Evolutionary conservation across 2,329 filamentous ascomycete species (phyloP).

Genomic region (Trichoderma guizhouense): DNA sequence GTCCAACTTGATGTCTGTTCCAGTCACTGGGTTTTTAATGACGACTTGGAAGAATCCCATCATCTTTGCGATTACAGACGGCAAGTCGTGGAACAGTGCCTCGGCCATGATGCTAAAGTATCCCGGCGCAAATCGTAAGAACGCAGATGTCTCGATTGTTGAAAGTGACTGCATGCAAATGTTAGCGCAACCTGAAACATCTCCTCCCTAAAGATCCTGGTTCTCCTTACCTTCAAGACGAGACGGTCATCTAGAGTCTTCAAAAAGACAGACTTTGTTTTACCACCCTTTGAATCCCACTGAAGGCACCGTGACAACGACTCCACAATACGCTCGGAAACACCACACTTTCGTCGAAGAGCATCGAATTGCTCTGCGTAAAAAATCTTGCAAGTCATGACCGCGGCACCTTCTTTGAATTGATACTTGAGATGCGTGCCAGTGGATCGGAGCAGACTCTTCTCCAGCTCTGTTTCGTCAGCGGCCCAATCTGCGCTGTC

Average conservation of each 20-base stretch:
- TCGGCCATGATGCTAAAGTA: slow-evolving; percentile 98
- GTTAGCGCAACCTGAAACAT: neutral
- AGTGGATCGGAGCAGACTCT: slow-evolving; percentile 76
- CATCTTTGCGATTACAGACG: slow-evolving; percentile 98
- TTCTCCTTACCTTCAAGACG: slow-evolving; percentile 63
- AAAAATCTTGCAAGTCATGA: slow-evolving; percentile 97
- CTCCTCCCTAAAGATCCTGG: neutral
- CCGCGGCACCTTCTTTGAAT: slow-evolving; percentile 88
- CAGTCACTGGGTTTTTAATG: slow-evolving; percentile 90
- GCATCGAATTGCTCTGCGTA: slow-evolving; percentile 98
- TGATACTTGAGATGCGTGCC: slow-evolving; percentile 95
- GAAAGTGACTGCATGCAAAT: slow-evolving; percentile 67
- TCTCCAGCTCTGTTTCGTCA: slow-evolving; percentile 74
- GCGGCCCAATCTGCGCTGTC: slow-evolving; percentile 40
- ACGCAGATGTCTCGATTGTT: slow-evolving; percentile 86
- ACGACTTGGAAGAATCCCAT: slow-evolving; percentile 96
- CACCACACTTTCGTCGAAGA: slow-evolving; percentile 84
- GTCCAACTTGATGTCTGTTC: slow-evolving; percentile 91
- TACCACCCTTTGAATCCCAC: slow-evolving; percentile 97
- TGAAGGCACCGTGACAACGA: slow-evolving; percentile 93
- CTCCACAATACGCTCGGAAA: slow-evolving; percentile 90
- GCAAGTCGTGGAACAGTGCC: slow-evolving; percentile 89
- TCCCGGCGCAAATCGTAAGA: slow-evolving; percentile 90
- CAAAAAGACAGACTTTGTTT: slow-evolving; percentile 94
- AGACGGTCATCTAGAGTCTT: slow-evolving; percentile 95